These are phyloP conservation scores for Aspergillus sp. DNA, from an alignment of 2,329 filamentous ascomycete species.

Conservation along the genomic window DNA sequence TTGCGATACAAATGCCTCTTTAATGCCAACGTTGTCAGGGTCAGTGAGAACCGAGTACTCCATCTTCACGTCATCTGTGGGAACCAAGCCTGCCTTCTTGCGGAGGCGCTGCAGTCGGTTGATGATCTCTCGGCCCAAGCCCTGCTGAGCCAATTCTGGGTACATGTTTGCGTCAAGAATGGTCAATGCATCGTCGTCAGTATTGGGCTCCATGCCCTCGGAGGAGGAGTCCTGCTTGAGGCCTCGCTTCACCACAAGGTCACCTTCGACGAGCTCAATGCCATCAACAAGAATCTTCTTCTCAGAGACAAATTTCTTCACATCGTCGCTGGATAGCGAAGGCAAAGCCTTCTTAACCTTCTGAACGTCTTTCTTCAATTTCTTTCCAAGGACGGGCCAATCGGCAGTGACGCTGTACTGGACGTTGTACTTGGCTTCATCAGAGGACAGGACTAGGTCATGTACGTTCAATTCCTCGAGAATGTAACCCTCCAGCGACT, in stretches of 20 bases:
- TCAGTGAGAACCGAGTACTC: conserved; percentile 80
- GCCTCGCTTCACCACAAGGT: conserved; percentile 76
- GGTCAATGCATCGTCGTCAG: conserved; percentile 82
- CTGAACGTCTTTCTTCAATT: conserved; percentile 89
- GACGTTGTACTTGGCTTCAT: conserved; percentile 88
- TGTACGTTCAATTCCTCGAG: conserved; percentile 87
- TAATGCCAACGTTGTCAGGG: conserved; percentile 70
- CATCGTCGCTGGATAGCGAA: conserved; percentile 69
- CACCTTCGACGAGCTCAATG: conserved; percentile 74
- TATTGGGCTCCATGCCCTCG: conserved; percentile 77
- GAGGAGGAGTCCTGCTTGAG: conserved; percentile 68
- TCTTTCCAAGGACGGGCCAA: conserved; percentile 93
- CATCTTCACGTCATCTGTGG: conserved; percentile 94
- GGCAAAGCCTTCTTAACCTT: conserved; percentile 90
- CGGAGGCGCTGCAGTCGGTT: conserved; percentile 86
- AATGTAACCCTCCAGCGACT: conserved; percentile 81
- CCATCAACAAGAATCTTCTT: conserved; percentile 79
- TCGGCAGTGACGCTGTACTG: conserved; percentile 87
- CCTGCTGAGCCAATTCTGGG: conserved; percentile 81
- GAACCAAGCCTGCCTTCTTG: conserved; percentile 86
- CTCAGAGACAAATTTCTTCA: conserved; percentile 69
- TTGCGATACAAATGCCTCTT: conserved; percentile 65
- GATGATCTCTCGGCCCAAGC: conserved; percentile 85
- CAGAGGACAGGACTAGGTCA: conserved; percentile 75
- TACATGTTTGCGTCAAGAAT: conserved; percentile 82